Evolutionary conservation across 179 eudicot species (phyloP).

Genomic region (Spergularia azorica): DNA sequence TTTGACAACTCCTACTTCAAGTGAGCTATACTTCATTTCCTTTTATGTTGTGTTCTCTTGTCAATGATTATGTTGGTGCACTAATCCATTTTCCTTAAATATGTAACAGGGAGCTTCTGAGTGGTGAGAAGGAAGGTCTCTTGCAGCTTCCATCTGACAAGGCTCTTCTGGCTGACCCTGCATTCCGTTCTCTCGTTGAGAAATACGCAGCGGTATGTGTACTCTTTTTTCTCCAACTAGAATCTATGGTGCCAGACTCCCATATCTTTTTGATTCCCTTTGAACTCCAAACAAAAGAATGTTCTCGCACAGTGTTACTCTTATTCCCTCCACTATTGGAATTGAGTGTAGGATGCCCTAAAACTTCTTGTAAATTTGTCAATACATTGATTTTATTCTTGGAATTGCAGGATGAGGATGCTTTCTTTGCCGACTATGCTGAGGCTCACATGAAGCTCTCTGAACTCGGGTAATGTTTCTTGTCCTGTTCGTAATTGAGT

Average conservation of each 20-base stretch:
- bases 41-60: background rate
- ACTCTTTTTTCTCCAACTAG: background rate
- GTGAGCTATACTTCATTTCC: constrained; percentile 33
- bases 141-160: constrained; percentile 90
- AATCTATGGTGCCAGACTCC: too few relatives aligned
- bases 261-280: too few relatives aligned
- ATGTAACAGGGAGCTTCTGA: constrained; percentile 64
- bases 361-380: too few relatives aligned
- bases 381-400: background rate
- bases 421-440: constrained; percentile 55
- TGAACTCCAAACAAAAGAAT: too few relatives aligned
- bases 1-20: constrained; percentile 85
- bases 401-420: constrained; percentile 42
- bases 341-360: too few relatives aligned
- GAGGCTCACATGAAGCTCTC: constrained; percentile 51
- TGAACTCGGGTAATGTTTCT: constrained; percentile 43
- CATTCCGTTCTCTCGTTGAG: constrained; percentile 84
- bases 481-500: background rate
- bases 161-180: constrained; percentile 76
- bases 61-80: background rate
- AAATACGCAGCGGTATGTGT: constrained; percentile 83
- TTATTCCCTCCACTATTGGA: too few relatives aligned
- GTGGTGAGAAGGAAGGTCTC: constrained; percentile 93
- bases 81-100: background rate
- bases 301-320: too few relatives aligned